phyloP scores from a whole-genome alignment of 306 rosid species.

The barrel medic (Medicago truncatula) region DNA sequence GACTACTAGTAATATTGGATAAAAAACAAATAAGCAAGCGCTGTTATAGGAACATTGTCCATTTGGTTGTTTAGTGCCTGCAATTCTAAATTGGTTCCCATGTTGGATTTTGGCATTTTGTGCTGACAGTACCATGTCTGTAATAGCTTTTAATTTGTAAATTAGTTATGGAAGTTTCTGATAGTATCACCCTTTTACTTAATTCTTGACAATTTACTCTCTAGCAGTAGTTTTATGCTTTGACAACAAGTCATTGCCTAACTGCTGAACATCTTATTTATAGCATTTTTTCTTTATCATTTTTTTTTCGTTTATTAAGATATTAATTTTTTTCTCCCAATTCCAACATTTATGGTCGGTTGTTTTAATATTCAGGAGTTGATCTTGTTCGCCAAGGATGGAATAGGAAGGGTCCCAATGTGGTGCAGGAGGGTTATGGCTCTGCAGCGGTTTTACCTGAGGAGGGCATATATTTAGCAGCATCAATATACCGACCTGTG shows the following conservation, averaged over 20 bases:
- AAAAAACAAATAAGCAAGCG: background rate
- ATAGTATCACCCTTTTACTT: slow-evolving; percentile 15
- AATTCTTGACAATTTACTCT: slow-evolving; percentile 23
- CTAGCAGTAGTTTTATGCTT: slow-evolving; percentile 30
- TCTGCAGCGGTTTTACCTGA: slow-evolving; percentile 96
- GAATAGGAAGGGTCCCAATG: slow-evolving; percentile 87
- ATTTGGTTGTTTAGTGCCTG: slow-evolving; percentile 14
- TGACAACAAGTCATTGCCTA: slow-evolving; percentile 21
- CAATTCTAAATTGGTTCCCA: background rate
- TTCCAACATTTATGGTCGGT: slow-evolving; percentile 40
- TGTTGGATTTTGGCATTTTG: background rate
- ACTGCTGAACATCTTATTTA: slow-evolving; percentile 25
- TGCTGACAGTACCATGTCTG: slow-evolving; percentile 29
- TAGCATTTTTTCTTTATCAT: slow-evolving; percentile 13
- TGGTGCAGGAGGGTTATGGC: slow-evolving; percentile 96
- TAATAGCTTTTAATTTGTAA: background rate
- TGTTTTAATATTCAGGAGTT: slow-evolving; percentile 62
- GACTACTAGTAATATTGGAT: background rate
- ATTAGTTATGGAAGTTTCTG: slow-evolving; percentile 16
- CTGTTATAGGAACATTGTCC: slow-evolving; percentile 26
- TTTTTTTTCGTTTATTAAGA: slow-evolving; percentile 10
- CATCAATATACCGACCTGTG: slow-evolving; percentile 94
- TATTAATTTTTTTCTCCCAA: slow-evolving; percentile 32
- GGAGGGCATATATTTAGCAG: slow-evolving; percentile 97
- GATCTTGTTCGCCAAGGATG: slow-evolving; percentile 99